Evolutionary conservation across 768 basidiomycete genomes (phyloP).

Genomic region (Collybia nuda): DNA sequence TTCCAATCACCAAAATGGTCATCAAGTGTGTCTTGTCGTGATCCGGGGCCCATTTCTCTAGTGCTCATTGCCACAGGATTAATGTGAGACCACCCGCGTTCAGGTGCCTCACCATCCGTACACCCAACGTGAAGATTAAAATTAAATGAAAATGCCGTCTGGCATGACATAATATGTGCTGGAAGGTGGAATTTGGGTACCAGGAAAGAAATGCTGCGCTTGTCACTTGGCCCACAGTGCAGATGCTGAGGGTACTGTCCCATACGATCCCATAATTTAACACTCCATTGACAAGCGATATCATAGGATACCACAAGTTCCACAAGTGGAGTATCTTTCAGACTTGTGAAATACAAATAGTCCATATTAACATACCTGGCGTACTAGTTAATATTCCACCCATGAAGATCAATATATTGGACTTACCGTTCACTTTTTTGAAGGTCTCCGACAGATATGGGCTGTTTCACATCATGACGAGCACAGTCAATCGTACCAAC

Average conservation of each 20-base stretch:
- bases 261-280: background rate
- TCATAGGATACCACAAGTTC: conserved; percentile 4
- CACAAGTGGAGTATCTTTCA: background rate
- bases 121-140: background rate
- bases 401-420: background rate
- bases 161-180: conserved; percentile 4
- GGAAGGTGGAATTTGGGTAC: background rate
- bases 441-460: background rate
- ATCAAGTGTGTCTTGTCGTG: no score
- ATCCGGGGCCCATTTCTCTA: no score
- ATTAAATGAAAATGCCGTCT: conserved; percentile 1
- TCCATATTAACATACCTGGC: conserved; percentile 6
- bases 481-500: conserved; percentile 2
- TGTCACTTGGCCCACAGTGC: background rate
- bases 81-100: background rate
- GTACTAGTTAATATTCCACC: background rate
- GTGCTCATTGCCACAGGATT: no score
- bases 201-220: background rate
- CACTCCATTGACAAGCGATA: conserved; percentile 1
- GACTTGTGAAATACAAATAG: conserved; percentile 2
- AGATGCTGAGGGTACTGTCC: background rate
- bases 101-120: conserved; percentile 5
- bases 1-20: no score
- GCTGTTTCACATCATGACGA: conserved; percentile 1
- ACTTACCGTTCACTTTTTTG: background rate